A percentile compares a stretch with the other conserved stretches of the same genome.
Evolutionary conservation across 345 rosid genomes (phyloP).

Genomic region (Hevea brasiliensis): DNA sequence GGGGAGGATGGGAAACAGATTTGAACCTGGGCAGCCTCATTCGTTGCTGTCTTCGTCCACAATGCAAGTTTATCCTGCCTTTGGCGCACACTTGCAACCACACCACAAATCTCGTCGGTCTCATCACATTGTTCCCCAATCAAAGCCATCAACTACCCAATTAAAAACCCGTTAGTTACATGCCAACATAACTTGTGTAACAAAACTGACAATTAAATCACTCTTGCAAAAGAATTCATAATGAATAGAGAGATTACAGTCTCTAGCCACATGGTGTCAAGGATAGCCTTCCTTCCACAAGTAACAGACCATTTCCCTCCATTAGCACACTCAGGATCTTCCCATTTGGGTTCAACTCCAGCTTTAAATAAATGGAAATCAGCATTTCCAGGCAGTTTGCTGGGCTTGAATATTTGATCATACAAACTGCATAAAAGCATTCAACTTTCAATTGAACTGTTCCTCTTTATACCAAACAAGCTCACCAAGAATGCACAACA

Average conservation of each 20-base stretch:
- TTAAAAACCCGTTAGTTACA: constrained; percentile 2
- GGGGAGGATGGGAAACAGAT: not conserved
- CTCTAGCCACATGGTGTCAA: constrained; percentile 85
- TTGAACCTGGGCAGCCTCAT: constrained; percentile 86
- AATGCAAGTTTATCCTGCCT: constrained; percentile 82
- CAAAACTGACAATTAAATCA: not conserved
- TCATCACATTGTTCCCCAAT: constrained; percentile 96
- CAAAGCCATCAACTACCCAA: constrained; percentile 75
- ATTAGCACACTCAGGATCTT: constrained; percentile 88
- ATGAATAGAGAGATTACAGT: constrained; percentile 45
- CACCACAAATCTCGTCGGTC: constrained; percentile 87
- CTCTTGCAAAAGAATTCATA: not conserved
- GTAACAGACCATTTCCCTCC: constrained; percentile 92
- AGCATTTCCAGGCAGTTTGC: constrained; percentile 55
- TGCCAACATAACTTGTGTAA: not conserved
- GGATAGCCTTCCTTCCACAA: constrained; percentile 44
- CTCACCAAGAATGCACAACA: not conserved
- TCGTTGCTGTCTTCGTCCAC: constrained; percentile 86
- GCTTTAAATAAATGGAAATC: constrained; percentile 87
- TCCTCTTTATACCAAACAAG: not conserved
- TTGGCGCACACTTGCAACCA: constrained; percentile 86
- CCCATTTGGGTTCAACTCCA: constrained; percentile 97
- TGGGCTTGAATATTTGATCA: constrained; percentile 76
- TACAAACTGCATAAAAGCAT: constrained; percentile 54
- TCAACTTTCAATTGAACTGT: not conserved